Conservation (phyloP, 768 basidiomycete species). For the Pleurotus platypus region DNA sequence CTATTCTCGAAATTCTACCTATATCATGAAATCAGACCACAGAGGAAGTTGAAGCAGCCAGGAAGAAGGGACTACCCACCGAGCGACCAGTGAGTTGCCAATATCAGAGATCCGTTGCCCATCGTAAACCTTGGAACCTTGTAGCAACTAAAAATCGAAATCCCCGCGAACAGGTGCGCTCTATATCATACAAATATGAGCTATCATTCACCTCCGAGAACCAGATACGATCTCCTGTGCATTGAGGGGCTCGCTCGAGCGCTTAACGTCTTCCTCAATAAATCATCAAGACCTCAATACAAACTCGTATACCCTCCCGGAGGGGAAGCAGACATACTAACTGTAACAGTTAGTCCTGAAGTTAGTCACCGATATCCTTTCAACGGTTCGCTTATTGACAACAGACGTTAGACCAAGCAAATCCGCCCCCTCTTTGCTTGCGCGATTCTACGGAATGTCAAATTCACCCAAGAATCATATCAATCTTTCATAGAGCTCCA, state of each 20-base stretch:
- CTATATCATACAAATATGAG: conserved; percentile 2
- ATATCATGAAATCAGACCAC: conserved; percentile 61
- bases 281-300: conserved; percentile 66
- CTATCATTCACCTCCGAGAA: conserved; percentile 8
- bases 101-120: neutral
- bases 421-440: conserved; percentile 91
- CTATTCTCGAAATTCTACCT: neutral
- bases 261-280: conserved; percentile 77
- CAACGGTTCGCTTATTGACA: neutral
- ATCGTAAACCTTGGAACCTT: neutral
- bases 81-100: conserved; percentile 68
- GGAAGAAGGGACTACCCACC: conserved; percentile 79
- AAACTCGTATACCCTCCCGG: conserved; percentile 68
- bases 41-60: conserved; percentile 75
- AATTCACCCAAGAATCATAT: conserved; percentile 85
- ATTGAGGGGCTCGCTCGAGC: conserved; percentile 93
- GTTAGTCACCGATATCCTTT: conserved; percentile 39
- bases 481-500: conserved; percentile 99
- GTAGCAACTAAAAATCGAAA: conserved; percentile 97
- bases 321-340: conserved; percentile 62
- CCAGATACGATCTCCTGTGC: conserved; percentile 94
- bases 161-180: conserved; percentile 89
- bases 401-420: conserved; percentile 56
- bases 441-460: conserved; percentile 85
- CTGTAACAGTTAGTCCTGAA: conserved; percentile 67